Evolutionary conservation across 2,329 filamentous ascomycete genomes (phyloP).

Genomic region (Fusarium oxysporum): DNA sequence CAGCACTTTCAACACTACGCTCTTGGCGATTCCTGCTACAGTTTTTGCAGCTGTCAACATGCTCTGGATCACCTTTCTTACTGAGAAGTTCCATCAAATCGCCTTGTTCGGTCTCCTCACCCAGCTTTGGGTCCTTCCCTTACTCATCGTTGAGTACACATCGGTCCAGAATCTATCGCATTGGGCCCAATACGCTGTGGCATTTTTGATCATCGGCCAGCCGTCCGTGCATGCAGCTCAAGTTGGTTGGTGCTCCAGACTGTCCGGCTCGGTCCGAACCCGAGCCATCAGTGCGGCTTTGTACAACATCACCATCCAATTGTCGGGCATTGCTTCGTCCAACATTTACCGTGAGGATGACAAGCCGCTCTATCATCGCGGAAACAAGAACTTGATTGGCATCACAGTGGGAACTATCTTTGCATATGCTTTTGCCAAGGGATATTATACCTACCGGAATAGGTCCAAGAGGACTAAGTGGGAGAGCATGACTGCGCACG

Average conservation of each 20-base stretch:
- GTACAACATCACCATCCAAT: not conserved
- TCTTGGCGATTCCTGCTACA: not conserved
- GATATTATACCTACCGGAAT: accelerated
- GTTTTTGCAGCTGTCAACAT: not conserved
- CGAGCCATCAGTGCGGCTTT: not conserved
- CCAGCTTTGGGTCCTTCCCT: not conserved
- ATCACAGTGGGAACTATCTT: not conserved
- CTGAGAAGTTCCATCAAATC: not conserved
- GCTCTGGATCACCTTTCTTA: not conserved
- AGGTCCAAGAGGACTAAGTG: not conserved
- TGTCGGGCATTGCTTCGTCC: not conserved
- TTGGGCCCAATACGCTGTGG: not conserved
- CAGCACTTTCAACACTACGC: not conserved
- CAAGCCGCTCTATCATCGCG: not conserved
- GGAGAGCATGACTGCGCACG: not conserved
- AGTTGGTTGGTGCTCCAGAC: not conserved
- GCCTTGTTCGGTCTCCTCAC: not conserved
- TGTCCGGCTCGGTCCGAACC: not conserved
- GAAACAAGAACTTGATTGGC: not conserved
- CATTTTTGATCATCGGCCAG: not conserved
- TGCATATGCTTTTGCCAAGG: not conserved
- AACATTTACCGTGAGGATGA: not conserved
- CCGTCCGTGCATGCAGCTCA: not conserved
- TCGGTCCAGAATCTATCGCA: not conserved
- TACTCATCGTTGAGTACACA: not conserved